These are phyloP conservation scores for Yarrowia phangngaensis DNA, from an alignment of 805 yeast species.

Conservation along the genomic window DNA sequence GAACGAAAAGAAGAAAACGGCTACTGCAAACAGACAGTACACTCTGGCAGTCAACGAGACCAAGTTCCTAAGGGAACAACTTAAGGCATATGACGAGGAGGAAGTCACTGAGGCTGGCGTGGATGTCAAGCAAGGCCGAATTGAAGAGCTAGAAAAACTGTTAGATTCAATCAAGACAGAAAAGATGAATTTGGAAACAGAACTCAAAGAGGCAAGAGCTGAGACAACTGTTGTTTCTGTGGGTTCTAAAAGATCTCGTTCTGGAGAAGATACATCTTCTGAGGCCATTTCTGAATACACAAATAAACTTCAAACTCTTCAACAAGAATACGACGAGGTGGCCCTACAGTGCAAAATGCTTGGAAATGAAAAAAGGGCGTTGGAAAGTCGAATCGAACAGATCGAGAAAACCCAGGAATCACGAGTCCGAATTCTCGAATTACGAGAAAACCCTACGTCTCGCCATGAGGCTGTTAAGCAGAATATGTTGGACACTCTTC, in stretches of 20 bases:
- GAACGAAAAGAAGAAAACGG: conserved; percentile 41
- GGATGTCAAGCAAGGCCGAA: conserved; percentile 33
- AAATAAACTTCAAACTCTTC: conserved; percentile 9
- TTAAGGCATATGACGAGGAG: conserved; percentile 49
- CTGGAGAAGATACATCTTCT: conserved; percentile 25
- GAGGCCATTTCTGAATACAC: conserved; percentile 16
- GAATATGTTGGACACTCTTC: conserved; percentile 49
- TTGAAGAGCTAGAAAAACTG: conserved; percentile 44
- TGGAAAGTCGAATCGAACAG: conserved; percentile 28
- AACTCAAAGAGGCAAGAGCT: conserved; percentile 35
- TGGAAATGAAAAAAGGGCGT: conserved; percentile 31
- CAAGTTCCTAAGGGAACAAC: conserved; percentile 52
- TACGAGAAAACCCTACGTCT: conserved; percentile 61
- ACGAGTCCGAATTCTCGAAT: conserved; percentile 50
- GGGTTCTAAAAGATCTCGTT: conserved; percentile 26
- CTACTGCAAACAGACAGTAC: conserved; percentile 49
- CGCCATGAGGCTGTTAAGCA: conserved; percentile 60
- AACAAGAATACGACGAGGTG: conserved; percentile 8
- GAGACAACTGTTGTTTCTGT: conserved; percentile 28
- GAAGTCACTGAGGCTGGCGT: conserved; percentile 32
- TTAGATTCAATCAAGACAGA: conserved; percentile 56
- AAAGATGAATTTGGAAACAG: conserved; percentile 45
- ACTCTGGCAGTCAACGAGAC: conserved; percentile 56
- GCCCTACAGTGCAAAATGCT: conserved; percentile 28
- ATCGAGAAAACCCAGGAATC: conserved; percentile 23